Evolutionary conservation across 805 yeast species (phyloP).

Genomic region (Metschnikowia chrysomelidarum): DNA sequence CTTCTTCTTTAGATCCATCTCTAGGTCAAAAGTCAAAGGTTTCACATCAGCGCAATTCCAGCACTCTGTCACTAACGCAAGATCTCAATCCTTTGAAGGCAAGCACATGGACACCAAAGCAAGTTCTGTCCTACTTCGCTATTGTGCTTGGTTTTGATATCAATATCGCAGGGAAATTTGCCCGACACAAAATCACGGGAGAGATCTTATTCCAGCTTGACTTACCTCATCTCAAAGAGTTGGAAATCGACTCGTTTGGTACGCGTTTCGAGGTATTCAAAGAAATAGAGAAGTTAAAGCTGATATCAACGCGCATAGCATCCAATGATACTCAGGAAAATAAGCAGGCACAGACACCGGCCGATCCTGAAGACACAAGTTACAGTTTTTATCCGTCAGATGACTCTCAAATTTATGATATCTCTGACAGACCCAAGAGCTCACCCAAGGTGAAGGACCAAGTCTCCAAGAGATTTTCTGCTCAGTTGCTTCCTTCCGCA

Average conservation of each 20-base stretch:
- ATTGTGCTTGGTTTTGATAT: conserved; percentile 67
- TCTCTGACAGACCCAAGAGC: conserved; percentile 2
- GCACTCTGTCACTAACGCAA: conserved; percentile 19
- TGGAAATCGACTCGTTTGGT: conserved; percentile 91
- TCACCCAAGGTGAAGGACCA: conserved; percentile 1
- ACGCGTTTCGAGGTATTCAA: conserved; percentile 90
- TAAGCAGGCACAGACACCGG: not conserved
- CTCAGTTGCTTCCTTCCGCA: conserved; percentile 44
- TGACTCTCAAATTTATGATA: conserved; percentile 10
- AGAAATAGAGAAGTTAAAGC: conserved; percentile 72
- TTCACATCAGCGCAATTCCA: conserved; percentile 7
- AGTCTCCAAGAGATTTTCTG: conserved; percentile 15
- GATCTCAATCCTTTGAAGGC: conserved; percentile 49
- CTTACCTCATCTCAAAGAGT: conserved; percentile 80
- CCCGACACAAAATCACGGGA: conserved; percentile 87
- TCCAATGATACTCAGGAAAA: conserved; percentile 1
- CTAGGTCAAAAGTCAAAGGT: conserved; percentile 3
- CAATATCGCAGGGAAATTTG: conserved; percentile 74
- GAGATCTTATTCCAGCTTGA: conserved; percentile 81
- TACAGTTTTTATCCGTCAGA: conserved; percentile 21
- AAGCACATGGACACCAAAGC: conserved; percentile 76
- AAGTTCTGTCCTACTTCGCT: conserved; percentile 77
- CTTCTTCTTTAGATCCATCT: conserved; percentile 17
- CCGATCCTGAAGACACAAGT: too few species aligned
- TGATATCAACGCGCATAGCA: conserved; percentile 17